phyloP scores from a whole-genome alignment of 2,329 filamentous ascomycete species.

The Paraconiothyrium sp. region DNA sequence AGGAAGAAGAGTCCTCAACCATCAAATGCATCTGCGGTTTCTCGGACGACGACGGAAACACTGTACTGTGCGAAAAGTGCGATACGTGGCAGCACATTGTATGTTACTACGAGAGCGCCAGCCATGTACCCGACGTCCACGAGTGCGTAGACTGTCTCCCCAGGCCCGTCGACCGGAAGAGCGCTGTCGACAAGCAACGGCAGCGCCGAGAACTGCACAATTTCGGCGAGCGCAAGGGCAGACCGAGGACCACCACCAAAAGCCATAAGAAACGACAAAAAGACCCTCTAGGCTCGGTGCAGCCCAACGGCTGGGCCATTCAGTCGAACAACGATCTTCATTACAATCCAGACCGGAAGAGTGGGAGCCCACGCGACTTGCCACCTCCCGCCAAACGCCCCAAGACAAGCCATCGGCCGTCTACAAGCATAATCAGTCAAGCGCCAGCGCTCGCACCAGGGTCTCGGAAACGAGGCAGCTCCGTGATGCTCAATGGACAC shows the following conservation, averaged over 20 bases:
- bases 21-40: conserved; percentile 98
- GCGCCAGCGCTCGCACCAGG: conserved; percentile 72
- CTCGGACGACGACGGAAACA: conserved; percentile 94
- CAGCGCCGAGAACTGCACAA: conserved; percentile 67
- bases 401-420: conserved; percentile 83
- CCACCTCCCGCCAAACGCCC: conserved; percentile 77
- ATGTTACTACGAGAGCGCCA: conserved; percentile 86
- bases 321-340: conserved; percentile 66
- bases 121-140: conserved; percentile 78
- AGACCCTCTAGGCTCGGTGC: conserved; percentile 66
- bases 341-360: conserved; percentile 57
- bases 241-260: conserved; percentile 78
- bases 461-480: conserved; percentile 69
- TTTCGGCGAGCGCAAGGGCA: conserved; percentile 71
- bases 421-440: conserved; percentile 73
- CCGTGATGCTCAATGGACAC: conserved; percentile 66
- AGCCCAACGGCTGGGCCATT: conserved; percentile 71
- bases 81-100: conserved; percentile 98
- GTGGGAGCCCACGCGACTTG: conserved; percentile 61
- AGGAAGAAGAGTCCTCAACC: conserved; percentile 83
- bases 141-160: conserved; percentile 91
- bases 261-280: conserved; percentile 89
- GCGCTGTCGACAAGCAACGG: conserved; percentile 77
- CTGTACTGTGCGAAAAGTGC: conserved; percentile 94
- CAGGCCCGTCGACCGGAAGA: conserved; percentile 74